Base-by-base conservation (phyloP, 2,329 filamentous ascomycete species). In the Calycina marina region DNA sequence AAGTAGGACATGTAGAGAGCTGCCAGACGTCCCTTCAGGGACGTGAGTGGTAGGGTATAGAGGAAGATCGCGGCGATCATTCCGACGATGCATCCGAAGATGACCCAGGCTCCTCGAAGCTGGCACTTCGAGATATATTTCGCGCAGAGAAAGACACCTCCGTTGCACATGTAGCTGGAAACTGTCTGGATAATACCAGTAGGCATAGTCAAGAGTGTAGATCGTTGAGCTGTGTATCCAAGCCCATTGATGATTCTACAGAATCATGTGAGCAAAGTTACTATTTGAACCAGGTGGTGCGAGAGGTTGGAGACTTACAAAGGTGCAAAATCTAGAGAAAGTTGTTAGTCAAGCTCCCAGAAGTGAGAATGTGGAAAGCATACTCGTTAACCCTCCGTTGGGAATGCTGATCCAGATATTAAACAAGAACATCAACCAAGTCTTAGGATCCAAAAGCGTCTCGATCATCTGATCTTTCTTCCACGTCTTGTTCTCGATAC, bases 171-270 rank as follows among this genome's bases (percentile, higher is more conserved):
- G 9, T 40, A 31, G 12, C 67, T 77, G 0, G 68, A 61, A 14
- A 75, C 54, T n/a, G 73, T 58, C 41, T 77, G 69, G 0, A 77
- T 64, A 36, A 59, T 47, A n/a, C 65, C 60, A 39, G 65, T 60
- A 12, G 66, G 61, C 16, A 72, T 60, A 46, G 65, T 62, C 51
- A 71, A 57, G 2, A 72, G 51, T 0, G 65, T 66, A 4, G 69
- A 71, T 1, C 61, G 59, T 5, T 69, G 54, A 0, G 64, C 63
- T 2, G 56, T 31, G 26, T 41, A 45, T 14, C 42, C 42, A 58
- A 48, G 71, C 72, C 5, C 70, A 66, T 64, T 1, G 40, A 72
- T 70, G 35, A 73, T 69, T 20, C 72, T n/a, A n/a, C n/a, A n/a
- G n/a, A n/a, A n/a, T n/a, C n/a, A n/a, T n/a, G n/a, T n/a, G n/a